These are phyloP conservation scores for Botrytis galanthina DNA, from an alignment of 2,329 filamentous ascomycete genomes.

Conservation along the genomic window DNA sequence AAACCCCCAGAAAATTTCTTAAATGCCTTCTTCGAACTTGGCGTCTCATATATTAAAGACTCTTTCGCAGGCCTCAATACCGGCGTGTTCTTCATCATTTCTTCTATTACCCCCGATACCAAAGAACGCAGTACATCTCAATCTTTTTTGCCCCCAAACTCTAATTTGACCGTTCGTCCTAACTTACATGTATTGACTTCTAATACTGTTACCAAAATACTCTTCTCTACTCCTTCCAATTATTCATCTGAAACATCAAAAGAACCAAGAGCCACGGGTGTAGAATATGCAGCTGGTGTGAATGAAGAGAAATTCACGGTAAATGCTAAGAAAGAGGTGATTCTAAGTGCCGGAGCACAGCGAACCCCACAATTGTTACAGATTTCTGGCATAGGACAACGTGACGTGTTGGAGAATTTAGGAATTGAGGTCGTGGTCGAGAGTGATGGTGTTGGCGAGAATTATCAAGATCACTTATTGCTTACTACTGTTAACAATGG, in stretches of 20 bases:
- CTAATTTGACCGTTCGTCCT: not conserved
- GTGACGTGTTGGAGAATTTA: slow-evolving; percentile 43
- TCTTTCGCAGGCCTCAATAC: slow-evolving; percentile 20
- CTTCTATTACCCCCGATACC: not conserved
- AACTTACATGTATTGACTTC: slow-evolving; percentile 15
- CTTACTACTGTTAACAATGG: not conserved
- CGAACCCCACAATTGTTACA: slow-evolving; percentile 53
- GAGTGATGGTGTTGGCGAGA: slow-evolving; percentile 51
- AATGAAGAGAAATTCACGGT: slow-evolving; percentile 23
- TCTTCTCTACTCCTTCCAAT: not conserved
- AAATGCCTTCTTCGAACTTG: slow-evolving; percentile 41
- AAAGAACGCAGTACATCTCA: slow-evolving; percentile 14
- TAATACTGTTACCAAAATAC: slow-evolving; percentile 7
- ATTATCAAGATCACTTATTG: slow-evolving; percentile 46
- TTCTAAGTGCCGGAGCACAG: slow-evolving; percentile 50
- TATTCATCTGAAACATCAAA: not conserved
- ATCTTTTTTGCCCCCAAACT: not conserved
- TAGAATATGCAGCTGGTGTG: not conserved
- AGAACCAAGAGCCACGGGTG: not conserved
- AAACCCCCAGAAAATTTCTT: slow-evolving; percentile 40
- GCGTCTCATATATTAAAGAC: slow-evolving; percentile 40
- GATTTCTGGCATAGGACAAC: slow-evolving; percentile 50
- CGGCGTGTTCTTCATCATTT: slow-evolving; percentile 1
- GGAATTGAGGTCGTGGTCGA: slow-evolving; percentile 45
- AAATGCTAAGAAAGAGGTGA: slow-evolving; percentile 43